Base-by-base conservation (phyloP, 192 early-diverging fungal species). In the Backusella morwellensis region DNA sequence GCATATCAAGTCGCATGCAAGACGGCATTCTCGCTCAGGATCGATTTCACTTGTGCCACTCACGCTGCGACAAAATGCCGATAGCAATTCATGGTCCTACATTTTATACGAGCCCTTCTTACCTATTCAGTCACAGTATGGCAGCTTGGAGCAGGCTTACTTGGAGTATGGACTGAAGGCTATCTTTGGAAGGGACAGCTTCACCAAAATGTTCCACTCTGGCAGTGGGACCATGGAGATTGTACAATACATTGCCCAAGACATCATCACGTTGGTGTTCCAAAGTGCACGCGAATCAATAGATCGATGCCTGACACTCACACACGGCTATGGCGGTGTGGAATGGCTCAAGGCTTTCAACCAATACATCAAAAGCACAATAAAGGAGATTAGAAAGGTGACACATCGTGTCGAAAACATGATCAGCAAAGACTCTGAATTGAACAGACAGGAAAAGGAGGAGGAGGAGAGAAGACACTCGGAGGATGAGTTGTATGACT, bases 71-170 rank as follows among this genome's bases (percentile, higher is more conserved):
- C 47, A 83, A 17, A 63, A 63, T 29, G 75, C 77, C 1, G 84
- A 86, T 76, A 76, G 81, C 38, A 80, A 82, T 38, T 81, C 80
- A 6, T 94, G 92, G 92, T 86, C 89, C 0, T 81, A 81, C 35
- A 77, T 87, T 5, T 71, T 93, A 3, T 92, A 91, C 52, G 91
- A 94, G 23, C 83, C 91, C 0, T 94, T 94, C 74, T 78, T 87
- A 50, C 63, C 85, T 0, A 90, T 85, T 72, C 92, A 93, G 59
- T 84, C 88, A 70, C 79, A 88, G 34, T 93, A 90, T 82, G 86
- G 80, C 3, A 77, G 86, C 19, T 79, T 87, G 9, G 92, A 94
- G 68, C 77, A 77, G 1, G 81, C 85, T 7, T 80, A 89, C 73
- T 78, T 93, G 9, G 54, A 77, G 15, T 40, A 77, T 1, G n/a